phyloP scores from a whole-genome alignment of 2,329 filamentous ascomycete genomes.

The Ophiostoma perfectum region DNA sequence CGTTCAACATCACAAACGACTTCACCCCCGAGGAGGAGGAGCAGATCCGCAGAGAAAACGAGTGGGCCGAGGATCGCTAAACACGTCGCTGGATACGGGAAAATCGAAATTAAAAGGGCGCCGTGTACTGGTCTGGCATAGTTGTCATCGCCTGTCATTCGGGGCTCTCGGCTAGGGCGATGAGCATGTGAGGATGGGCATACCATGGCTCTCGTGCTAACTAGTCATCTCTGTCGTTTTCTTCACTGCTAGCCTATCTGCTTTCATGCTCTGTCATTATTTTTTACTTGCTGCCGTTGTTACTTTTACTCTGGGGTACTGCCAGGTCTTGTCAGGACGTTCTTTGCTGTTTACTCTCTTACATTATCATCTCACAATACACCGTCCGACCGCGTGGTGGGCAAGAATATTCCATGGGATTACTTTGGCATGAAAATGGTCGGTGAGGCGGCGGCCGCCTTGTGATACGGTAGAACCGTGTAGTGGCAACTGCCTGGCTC shows the following conservation, averaged over 20 bases:
- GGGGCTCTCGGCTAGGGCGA: neutral
- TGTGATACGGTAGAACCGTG: neutral
- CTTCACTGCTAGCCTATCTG: no score
- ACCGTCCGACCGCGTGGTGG: no score
- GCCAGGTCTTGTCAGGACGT: no score
- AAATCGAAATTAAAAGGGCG: no score
- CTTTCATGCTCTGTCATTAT: neutral
- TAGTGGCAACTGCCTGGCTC: neutral
- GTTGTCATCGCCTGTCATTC: no score
- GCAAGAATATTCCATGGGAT: no score
- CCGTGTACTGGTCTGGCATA: no score
- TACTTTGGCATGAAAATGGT: no score
- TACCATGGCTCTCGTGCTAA: neutral
- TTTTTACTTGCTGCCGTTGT: neutral
- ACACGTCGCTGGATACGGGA: no score
- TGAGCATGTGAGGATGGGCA: neutral
- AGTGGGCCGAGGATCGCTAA: slow-evolving; percentile 81
- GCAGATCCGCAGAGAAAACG: slow-evolving; percentile 87
- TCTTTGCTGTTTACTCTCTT: no score
- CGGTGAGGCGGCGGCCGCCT: neutral
- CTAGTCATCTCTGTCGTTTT: no score
- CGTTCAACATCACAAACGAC: slow-evolving; percentile 99
- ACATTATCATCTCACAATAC: no score
- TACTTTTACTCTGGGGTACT: neutral
- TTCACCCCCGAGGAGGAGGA: slow-evolving; percentile 99